Base-by-base conservation (phyloP, 805 yeast genomes). In the Teunomyces lycoperdinae region DNA sequence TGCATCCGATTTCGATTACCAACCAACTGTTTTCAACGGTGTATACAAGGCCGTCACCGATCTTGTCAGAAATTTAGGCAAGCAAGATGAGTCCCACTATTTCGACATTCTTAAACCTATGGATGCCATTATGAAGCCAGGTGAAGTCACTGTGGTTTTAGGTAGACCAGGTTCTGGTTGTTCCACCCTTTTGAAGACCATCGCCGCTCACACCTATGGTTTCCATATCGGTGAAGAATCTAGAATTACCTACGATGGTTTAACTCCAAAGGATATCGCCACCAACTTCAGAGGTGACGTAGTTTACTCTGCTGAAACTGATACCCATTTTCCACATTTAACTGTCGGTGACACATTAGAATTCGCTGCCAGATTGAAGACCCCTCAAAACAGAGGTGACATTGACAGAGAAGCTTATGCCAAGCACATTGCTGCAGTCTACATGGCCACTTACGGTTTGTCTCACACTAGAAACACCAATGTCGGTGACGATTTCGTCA, bases 1-100 rank as follows among this genome's bases (percentile, higher is more conserved):
- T 44, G 84, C 88, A 2, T 72, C 81, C 4, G 88, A 81, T 61
- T 76, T 85, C 9, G 85, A 84, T 57, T 84, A 79, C 61, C 87
- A 82, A 61, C 68, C 80, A 4, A 83, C 83, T 2, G 77, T 80
- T 2, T 56, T 71, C n/a, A 83, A 80, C 53, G 63, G 64, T 59
- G 24, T 60, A 57, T 34, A 62, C 58, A 48, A 48, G 35, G 29
- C 35, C 3, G 39, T 54, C 7, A 43, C 34, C 8, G 63, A 63
- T 17, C 42, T 47, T 2, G 10, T 56, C 11, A 50, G 57, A 45
- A 30, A 43, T 3, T 40, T 56, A 9, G 42, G 46, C 24, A 55
- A 54, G 36, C 42, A 49, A 16, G 63, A 58, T 41, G 58, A 55
- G 20, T 53, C 58, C 9, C 50, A 58, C 40, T 60, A 51, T 44